Base-by-base conservation (phyloP, 768 basidiomycete genomes). In the Coprinopsis marcescibilis region DNA sequence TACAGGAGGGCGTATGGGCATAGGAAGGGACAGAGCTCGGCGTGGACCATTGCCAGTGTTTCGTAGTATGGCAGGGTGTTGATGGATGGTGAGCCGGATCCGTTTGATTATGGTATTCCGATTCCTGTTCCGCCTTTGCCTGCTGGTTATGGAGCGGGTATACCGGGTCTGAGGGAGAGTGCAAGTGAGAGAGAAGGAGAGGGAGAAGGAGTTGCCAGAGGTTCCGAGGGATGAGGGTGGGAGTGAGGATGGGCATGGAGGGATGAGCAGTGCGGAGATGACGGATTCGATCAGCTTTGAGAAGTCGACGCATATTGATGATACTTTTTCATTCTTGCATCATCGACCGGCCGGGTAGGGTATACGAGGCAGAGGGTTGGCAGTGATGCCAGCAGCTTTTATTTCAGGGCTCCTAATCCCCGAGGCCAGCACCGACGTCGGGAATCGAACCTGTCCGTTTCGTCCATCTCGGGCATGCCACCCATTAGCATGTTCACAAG, bases 381-480 rank as follows among this genome's bases (percentile, higher is more conserved):
- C 23, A 88, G 84, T 45, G 85, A 89, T 54, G 75, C 81, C 0
- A 87, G 85, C 0, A 87, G 82, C 58, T 88, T 87, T 66, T 88
- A 85, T 55, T 85, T 84, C 75, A 67, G 73, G 78, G 14, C 26
- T 43, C 41, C 0, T 57, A 74, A 23, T 27, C 26, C 7, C 8
- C 8, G 4, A 27, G 4, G 75, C 33, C 73, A 73, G 1, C 73
- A 73, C 52, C 71, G 76, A 24, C 76, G 76, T 15, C 76, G 76
- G n/a, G 82, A 83, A 21, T 86, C 85, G 0, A 74, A 73, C 43
- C 63, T 76, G 53, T 83, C 80, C 2, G 60, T 71, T 8, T 56
- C 70, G 0, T 78, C 80, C 2, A 29, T 46, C 15, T n/a, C n/a
- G n/a, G 59, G 74, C 19, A 78, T 71, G 3, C 88, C 86, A 2